Evolutionary conservation across 1,139 yeast species (phyloP).

Genomic region (Kodamaea fungicola): DNA sequence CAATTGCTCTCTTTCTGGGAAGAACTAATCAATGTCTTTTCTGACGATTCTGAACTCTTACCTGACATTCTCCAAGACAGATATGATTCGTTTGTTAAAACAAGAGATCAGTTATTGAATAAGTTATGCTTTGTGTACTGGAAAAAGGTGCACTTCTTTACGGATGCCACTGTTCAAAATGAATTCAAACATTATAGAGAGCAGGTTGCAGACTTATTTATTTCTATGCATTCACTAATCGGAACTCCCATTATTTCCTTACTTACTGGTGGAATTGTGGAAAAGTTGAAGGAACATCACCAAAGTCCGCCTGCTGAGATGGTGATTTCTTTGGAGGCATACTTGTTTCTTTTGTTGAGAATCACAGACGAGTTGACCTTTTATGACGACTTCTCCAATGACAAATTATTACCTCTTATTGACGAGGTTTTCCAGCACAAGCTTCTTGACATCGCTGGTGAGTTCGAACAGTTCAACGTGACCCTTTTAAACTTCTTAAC

Average conservation of each 20-base stretch:
- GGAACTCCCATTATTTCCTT: conserved; percentile 47
- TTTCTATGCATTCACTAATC: conserved; percentile 62
- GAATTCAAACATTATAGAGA: conserved; percentile 68
- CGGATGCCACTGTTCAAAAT: conserved; percentile 17
- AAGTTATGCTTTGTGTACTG: conserved; percentile 57
- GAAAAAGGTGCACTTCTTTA: conserved; percentile 47
- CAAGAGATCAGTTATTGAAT: conserved; percentile 36
- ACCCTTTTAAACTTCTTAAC: conserved; percentile 54
- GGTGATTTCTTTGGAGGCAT: conserved; percentile 56
- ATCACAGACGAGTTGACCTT: conserved; percentile 49
- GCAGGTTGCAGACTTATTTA: conserved; percentile 75
- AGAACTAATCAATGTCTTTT: conserved; percentile 60
- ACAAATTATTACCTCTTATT: conserved; percentile 24
- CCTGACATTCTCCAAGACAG: conserved; percentile 25
- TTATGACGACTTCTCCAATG: conserved; percentile 33
- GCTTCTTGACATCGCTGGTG: conserved; percentile 20
- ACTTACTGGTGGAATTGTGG: conserved; percentile 8
- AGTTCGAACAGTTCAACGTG: conserved; percentile 9
- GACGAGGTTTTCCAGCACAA: conserved; percentile 23
- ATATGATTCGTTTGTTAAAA: conserved; percentile 19
- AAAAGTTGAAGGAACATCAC: conserved; percentile 5
- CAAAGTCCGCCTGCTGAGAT: conserved; percentile 1
- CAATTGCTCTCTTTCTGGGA: conserved; percentile 80
- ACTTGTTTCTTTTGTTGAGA: conserved; percentile 59
- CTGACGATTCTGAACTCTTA: conserved; percentile 52